Conservation (phyloP, 192 early-diverging fungal species). For the Phlyctochytrium arcticum region DNA sequence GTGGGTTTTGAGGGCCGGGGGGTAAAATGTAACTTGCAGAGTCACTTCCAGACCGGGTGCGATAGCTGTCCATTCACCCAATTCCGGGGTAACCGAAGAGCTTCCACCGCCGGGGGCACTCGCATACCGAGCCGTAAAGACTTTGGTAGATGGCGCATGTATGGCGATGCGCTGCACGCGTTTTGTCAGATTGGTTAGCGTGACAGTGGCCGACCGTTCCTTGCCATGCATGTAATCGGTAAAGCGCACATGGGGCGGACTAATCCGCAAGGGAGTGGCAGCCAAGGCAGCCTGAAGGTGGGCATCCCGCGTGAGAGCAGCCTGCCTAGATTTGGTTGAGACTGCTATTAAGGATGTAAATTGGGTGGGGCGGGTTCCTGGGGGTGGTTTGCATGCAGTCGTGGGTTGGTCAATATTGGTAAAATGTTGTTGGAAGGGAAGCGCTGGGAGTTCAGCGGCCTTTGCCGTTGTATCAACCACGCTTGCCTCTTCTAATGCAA, state of each 20-base stretch:
- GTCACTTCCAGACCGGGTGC: background rate
- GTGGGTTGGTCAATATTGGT: too few species aligned
- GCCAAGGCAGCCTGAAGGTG: background rate
- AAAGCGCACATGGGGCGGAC: slow-evolving; percentile 28
- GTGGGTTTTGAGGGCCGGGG: too few species aligned
- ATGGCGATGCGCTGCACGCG: slow-evolving; percentile 23
- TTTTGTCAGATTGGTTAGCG: slow-evolving; percentile 31
- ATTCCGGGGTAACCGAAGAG: background rate
- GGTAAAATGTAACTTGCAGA: too few species aligned
- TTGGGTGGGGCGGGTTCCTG: slow-evolving; percentile 3
- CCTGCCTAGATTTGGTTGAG: background rate
- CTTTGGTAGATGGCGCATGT: slow-evolving; percentile 15
- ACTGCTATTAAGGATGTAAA: slow-evolving; percentile 14
- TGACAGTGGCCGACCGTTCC: slow-evolving; percentile 9
- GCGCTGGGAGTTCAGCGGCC: too few species aligned
- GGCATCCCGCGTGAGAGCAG: background rate
- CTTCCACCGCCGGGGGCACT: slow-evolving; percentile 7
- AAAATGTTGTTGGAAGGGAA: too few species aligned
- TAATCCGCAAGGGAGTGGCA: slow-evolving; percentile 29
- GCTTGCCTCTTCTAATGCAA: too few species aligned
- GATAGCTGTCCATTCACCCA: background rate
- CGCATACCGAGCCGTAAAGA: slow-evolving; percentile 25
- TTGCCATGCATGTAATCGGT: slow-evolving; percentile 33
- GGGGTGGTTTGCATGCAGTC: too few species aligned
- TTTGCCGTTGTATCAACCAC: too few species aligned